Percentiles rank a stretch among this genome's conserved stretches.
These are phyloP conservation scores for Pinus albicaulis DNA, from an alignment of 75 land plant genomes.

Conservation along the genomic window DNA sequence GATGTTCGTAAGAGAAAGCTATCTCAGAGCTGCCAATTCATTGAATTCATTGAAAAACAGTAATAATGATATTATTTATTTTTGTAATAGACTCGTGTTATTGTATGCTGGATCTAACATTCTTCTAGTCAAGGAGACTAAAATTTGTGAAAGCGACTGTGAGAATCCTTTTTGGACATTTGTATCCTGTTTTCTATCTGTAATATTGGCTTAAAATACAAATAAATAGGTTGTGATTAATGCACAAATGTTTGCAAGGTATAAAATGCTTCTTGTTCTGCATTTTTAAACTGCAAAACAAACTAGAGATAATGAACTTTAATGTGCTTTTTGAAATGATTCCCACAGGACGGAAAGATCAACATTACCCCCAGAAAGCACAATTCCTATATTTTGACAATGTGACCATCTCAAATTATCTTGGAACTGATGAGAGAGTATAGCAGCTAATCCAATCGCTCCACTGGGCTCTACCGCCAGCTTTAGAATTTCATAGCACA, in stretches of 20 bases:
- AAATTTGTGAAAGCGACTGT: neutral
- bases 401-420: constrained; percentile 31
- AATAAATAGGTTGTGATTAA: neutral
- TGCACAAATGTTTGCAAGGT: neutral
- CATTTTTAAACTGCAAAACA: neutral
- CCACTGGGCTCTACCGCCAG: constrained; percentile 92
- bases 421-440: constrained; percentile 56
- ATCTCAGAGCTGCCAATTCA: too few relatives aligned
- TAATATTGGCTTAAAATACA: neutral
- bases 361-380: constrained; percentile 89
- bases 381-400: constrained; percentile 58
- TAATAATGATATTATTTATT: too few relatives aligned
- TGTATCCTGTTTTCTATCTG: neutral
- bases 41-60: too few relatives aligned
- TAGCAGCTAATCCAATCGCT: constrained; percentile 83
- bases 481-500: constrained; percentile 83
- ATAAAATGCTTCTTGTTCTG: neutral
- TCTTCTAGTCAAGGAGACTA: neutral
- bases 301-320: neutral
- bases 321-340: constrained; percentile 27
- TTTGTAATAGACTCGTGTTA: too few relatives aligned
- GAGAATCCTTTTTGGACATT: too few relatives aligned
- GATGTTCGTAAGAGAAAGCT: too few relatives aligned
- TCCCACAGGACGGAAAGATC: constrained; percentile 75
- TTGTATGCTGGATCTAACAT: neutral